Evolutionary conservation across 257 asterid genomes (phyloP), one percentile per base, ranked within the genome.

Genomic region (Gentiana macrophylla): DNA sequence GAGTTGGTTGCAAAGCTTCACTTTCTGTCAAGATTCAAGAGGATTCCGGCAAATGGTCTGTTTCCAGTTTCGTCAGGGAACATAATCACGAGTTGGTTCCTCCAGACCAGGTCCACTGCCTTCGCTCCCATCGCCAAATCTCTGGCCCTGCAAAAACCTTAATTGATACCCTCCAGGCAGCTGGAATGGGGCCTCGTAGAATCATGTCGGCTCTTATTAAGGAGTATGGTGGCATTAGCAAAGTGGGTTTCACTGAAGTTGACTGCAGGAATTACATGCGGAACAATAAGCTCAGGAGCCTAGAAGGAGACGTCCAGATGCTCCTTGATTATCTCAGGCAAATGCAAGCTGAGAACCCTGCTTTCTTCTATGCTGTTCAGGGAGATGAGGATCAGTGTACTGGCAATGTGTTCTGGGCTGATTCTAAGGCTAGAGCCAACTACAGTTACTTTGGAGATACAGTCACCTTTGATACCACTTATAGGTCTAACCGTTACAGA

Each of bases 121-220:
- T 92, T 15, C 83, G 99, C 6, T 88, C 99, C 62, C 97, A 92
- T 65, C 79, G 97, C 24, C 99, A 92, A 60, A 88, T 92, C 47
- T 85, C 95, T 12, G 99, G 99, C 24, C 89, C 99, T 36, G 97
- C 99, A 32, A 92, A 92, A 73, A 81, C 97, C 49, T 65, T 92
- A 74, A 92, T 92, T 44, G 99, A 92, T 35, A 88, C 97, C 37
- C 73, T 92, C 63, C 99, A 92, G 84, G 99, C 95, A 55, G 99
- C 99, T 58, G 99, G 99, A 51, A 88, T 92, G 97, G 99, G 99
- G 2, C 97, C 99, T 1, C 84, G 97, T 2, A 74, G 94, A 79
- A 92, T 92, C 37, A 92, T 92, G 99, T 85, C 97, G 12, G 99
- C 91, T 41, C 85, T 92, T 41, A 70, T 92, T 50, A 92, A 88